Percentiles rank a stretch among this genome's conserved stretches.
phyloP scores from a whole-genome alignment of 345 rosid species.

The Populus deltoides region DNA sequence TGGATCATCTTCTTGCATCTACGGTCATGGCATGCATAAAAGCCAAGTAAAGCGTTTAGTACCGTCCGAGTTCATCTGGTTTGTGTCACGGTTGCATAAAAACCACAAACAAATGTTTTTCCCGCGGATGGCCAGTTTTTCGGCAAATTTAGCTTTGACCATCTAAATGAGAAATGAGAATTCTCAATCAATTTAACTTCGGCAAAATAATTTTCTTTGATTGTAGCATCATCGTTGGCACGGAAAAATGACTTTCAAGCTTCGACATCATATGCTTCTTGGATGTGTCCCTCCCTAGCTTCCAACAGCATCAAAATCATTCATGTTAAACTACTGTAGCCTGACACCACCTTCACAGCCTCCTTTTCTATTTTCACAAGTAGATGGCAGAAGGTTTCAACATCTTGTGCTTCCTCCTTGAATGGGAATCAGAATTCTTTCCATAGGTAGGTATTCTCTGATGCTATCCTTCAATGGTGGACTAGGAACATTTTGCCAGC shows the following conservation, averaged over 20 bases:
- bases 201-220: background rate
- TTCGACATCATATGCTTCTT: background rate
- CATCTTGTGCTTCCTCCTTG: conserved; percentile 23
- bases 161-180: background rate
- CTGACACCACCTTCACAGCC: conserved; percentile 18
- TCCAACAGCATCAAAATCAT: background rate
- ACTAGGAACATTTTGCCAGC: conserved; percentile 15
- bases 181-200: background rate
- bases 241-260: background rate
- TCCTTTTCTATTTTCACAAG: conserved; percentile 30
- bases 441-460: conserved; percentile 23
- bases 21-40: no score
- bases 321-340: conserved; percentile 19
- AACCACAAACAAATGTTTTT: no score
- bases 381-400: conserved; percentile 21
- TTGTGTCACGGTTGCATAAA: no score
- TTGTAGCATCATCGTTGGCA: no score
- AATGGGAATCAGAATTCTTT: conserved; percentile 24
- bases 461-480: background rate
- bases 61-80: no score
- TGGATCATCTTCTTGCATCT: no score
- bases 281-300: background rate
- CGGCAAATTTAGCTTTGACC: background rate
- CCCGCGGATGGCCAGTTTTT: no score
- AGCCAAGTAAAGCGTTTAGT: no score